phyloP scores from a whole-genome alignment of 2,329 filamentous ascomycete genomes.

The Fusarium tuaranense region DNA sequence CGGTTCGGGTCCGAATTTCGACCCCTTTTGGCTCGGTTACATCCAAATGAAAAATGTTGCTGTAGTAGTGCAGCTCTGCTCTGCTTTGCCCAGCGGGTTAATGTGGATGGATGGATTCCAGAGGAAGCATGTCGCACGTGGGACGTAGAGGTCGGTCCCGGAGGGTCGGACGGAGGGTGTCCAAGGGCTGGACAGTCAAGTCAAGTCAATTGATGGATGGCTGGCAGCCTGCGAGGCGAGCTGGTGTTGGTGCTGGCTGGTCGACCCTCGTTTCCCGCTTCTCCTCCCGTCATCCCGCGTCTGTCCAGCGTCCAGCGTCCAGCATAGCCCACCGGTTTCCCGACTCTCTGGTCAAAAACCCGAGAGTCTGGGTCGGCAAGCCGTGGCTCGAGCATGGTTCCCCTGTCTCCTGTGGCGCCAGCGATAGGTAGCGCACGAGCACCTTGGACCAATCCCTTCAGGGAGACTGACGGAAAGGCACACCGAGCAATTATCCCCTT shows the following conservation, averaged over 20 bases:
- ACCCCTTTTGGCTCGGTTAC: neutral
- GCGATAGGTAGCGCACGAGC: conserved; percentile 14
- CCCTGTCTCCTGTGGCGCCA: conserved; percentile 42
- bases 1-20: neutral
- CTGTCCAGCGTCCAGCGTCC: conserved; percentile 2
- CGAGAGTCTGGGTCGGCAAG: conserved; percentile 52
- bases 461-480: neutral
- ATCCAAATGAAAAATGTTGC: neutral
- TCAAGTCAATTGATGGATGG: neutral
- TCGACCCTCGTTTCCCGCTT: neutral
- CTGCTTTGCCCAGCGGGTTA: neutral
- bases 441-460: conserved; percentile 5
- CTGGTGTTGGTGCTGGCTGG: neutral
- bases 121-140: conserved; percentile 3
- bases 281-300: conserved; percentile 3
- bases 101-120: neutral
- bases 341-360: conserved; percentile 48
- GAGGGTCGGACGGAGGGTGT: neutral
- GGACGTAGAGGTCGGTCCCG: neutral
- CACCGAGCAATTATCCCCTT: neutral
- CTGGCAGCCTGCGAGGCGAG: neutral
- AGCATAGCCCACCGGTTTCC: conserved; percentile 43
- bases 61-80: neutral
- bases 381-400: conserved; percentile 47
- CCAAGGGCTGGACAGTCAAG: neutral